Evolutionary conservation across 2,329 filamentous ascomycete genomes (phyloP), one percentile per base, ranked within the genome.

Genomic region (Neofusicoccum sp.): DNA sequence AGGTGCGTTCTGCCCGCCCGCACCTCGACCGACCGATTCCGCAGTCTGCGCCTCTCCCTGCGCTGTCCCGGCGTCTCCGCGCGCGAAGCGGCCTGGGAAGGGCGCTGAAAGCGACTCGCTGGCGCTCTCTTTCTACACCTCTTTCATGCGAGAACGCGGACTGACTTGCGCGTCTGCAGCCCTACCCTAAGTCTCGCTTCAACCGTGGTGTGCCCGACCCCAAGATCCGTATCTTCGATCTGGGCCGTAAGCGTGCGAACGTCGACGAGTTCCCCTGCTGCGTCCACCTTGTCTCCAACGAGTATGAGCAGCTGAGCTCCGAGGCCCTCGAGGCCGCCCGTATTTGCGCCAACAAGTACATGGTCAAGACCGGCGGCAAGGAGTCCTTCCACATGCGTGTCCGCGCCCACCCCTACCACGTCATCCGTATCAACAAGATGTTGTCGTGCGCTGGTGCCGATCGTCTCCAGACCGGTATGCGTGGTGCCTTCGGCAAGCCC

Each of bases 341-440:
- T 89, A 99, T 99, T 80, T 98, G 93, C 87, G 93, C 93, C 89
- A 99, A 99, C 91, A 98, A 98, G 91, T 88, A 88, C 80, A 82
- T 88, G 70, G 85, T 88, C 77, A 88, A 88, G 81, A 79, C 82
- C 70, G 81, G 83, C 73, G 86, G 86, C 78, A 88, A 88, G 80
- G 86, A 88, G 84, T 82, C 83, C 79, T 88, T 88, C 84, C 86
- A 88, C 78, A 77, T 88, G 66, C 85, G 86, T 69, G 84, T 88
- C 75, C 85, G 95, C 78, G 93, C 92, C 77, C 95, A 99, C 87
- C 95, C 95, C 71, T 99, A 91, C 91, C 95, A 99, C 87, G 95
- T 99, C 83, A 90, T 99, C 86, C 95, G 95, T 84, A 99, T 99
- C 93, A 99, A 99, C 92, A 99, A 99, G 90, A 99, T 99, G 95